Evolutionary conservation across 75 land plant species (phyloP), one percentile per base, ranked within the genome.

Genomic region (Pseudotsuga menziesii): DNA sequence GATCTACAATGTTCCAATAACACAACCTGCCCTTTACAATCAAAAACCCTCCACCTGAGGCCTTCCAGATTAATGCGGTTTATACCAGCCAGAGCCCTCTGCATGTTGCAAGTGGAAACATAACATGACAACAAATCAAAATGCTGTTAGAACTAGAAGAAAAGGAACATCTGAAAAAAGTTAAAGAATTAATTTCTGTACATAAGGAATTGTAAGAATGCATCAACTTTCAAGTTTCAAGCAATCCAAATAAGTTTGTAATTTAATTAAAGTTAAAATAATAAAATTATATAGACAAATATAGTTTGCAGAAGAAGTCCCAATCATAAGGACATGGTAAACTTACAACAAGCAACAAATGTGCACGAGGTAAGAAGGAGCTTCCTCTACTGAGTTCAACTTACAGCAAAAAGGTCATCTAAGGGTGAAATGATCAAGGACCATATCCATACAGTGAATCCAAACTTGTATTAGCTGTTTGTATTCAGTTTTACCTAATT

Each of bases 71-170:
- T 84, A 36, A 87, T 84, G 15, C 97, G 93, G 57, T 85, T 84
- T 56, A 93, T 70, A 3, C 98, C 98, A 85, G 97, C 94, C 67
- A 87, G 56, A 39, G 93, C 92, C 82, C 87, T 95, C 98, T 95
- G 91, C 88, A 85, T 15, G 5, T 66, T 26, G 56, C 20, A 79
- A 76, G 25, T 22, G 11, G n/a, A 23, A 69, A 22, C n/a, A 69
- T 35, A 32, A 41, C 35, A 69, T 39, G 52, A 41, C 25, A 41
- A 64, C 39, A 32, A 64, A 9, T 20, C 72, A 69, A 41, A 41
- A 69, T 41, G n/a, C n/a, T 41, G 41, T 69, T n/a, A 41, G 52
- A 69, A 41, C 16, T 36, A 64, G 20, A 5, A 64, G 19, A 32
- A 36, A 17, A 17, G 2, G 35, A 17, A 26, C 48, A 41, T 69